A percentile compares a stretch with the other conserved stretches of the same genome.
phyloP scores from a whole-genome alignment of 768 basidiomycete species.

The Strobilomyces dryophilus region DNA sequence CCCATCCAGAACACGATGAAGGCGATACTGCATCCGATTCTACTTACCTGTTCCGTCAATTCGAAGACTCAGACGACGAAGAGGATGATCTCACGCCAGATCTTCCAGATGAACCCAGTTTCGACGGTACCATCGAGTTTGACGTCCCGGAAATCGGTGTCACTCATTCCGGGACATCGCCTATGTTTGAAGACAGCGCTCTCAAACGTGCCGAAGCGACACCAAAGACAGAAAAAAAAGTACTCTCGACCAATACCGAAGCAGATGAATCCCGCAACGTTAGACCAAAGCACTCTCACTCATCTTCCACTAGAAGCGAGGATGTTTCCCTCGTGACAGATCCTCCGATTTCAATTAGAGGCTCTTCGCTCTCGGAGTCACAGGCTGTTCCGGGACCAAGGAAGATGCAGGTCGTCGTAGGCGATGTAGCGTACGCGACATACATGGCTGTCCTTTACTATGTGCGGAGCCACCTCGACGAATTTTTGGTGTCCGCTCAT shows the following conservation, averaged over 20 bases:
- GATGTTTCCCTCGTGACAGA: conserved; percentile 18
- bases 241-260: background rate
- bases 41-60: conserved; percentile 31
- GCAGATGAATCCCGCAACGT: conserved; percentile 28
- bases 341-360: background rate
- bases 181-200: conserved; percentile 4
- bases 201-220: conserved; percentile 2
- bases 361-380: background rate
- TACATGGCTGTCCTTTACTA: conserved; percentile 74
- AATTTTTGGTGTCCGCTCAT: conserved; percentile 5
- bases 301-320: conserved; percentile 36
- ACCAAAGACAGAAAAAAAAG: background rate
- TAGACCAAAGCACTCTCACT: conserved; percentile 33
- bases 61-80: conserved; percentile 50
- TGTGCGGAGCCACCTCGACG: conserved; percentile 37
- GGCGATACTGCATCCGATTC: conserved; percentile 52
- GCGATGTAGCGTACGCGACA: conserved; percentile 58
- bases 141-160: conserved; percentile 14
- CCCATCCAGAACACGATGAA: conserved; percentile 28
- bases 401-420: conserved; percentile 50
- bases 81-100: conserved; percentile 43
- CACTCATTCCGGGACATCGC: background rate
- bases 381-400: conserved; percentile 39
- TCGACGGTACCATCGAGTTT: conserved; percentile 25
- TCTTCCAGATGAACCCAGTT: conserved; percentile 30